phyloP scores from a whole-genome alignment of 179 eudicot species.

The Pouteria campechiana region DNA sequence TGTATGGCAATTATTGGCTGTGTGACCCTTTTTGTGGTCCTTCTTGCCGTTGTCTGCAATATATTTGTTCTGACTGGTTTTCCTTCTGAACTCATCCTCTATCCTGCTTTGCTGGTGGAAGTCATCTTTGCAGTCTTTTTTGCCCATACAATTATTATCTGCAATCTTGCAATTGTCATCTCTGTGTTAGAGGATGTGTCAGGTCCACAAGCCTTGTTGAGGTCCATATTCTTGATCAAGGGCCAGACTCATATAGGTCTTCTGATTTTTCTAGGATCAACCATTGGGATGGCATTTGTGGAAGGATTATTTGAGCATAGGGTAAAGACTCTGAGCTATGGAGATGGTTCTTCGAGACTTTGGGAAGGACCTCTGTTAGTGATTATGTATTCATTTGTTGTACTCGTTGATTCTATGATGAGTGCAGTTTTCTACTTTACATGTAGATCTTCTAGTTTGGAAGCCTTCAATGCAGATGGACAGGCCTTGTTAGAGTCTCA shows the following conservation, averaged over 20 bases:
- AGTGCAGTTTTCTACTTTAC: constrained; percentile 84
- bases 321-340: constrained; percentile 79
- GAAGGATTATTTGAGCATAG: constrained; percentile 96
- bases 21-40: constrained; percentile 49
- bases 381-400: constrained; percentile 76
- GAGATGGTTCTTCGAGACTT: constrained; percentile 69
- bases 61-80: constrained; percentile 47
- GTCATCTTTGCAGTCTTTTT: constrained; percentile 57
- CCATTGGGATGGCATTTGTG: constrained; percentile 78
- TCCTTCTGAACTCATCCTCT: constrained; percentile 37
- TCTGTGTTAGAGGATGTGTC: constrained; percentile 87
- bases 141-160: constrained; percentile 69
- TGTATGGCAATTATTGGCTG: constrained; percentile 56
- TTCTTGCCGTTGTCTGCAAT: constrained; percentile 52
- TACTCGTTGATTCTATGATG: constrained; percentile 83
- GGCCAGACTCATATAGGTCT: constrained; percentile 97
- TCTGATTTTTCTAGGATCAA: constrained; percentile 72
- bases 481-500: constrained; percentile 61
- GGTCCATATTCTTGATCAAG: constrained; percentile 56
- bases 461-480: constrained; percentile 40
- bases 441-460: constrained; percentile 68
- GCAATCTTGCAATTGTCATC: constrained; percentile 67
- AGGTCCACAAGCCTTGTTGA: constrained; percentile 76
- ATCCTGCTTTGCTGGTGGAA: constrained; percentile 48
- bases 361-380: constrained; percentile 99